A percentile compares a stretch with the other conserved stretches of the same genome.
Evolutionary conservation across 805 yeast species (phyloP).

Genomic region (Yamadazyma sp.): DNA sequence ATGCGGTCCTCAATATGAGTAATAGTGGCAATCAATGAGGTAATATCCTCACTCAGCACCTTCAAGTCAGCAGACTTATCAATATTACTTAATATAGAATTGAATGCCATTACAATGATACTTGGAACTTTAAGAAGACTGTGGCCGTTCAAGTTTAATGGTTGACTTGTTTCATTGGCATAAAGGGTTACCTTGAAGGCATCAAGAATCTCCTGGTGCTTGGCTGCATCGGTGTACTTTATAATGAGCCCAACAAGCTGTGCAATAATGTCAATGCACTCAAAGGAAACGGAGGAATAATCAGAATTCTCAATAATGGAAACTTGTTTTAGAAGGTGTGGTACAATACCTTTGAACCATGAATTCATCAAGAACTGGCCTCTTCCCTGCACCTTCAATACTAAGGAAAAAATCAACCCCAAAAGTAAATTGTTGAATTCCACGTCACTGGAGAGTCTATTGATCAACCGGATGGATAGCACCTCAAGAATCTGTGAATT

Average conservation of each 20-base stretch:
- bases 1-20: constrained; percentile 15
- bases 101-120: constrained; percentile 39
- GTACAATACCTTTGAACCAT: constrained; percentile 43
- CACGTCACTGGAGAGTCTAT: constrained; percentile 26
- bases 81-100: constrained; percentile 51
- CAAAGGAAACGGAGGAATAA: constrained; percentile 16
- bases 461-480: constrained; percentile 43
- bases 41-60: constrained; percentile 9
- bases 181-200: constrained; percentile 40
- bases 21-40: constrained; percentile 13
- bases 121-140: constrained; percentile 26
- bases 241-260: constrained; percentile 43
- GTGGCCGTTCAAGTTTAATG: constrained; percentile 13
- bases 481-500: constrained; percentile 46
- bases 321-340: constrained; percentile 9
- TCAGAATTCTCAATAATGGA: background rate
- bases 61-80: constrained; percentile 39
- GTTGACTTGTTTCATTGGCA: constrained; percentile 12
- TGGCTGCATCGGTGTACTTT: constrained; percentile 34
- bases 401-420: constrained; percentile 24
- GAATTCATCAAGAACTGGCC: constrained; percentile 40
- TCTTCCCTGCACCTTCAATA: constrained; percentile 28
- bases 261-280: constrained; percentile 36
- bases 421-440: constrained; percentile 16
- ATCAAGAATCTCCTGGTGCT: constrained; percentile 48